Percentiles rank a stretch among this genome's conserved stretches.
Evolutionary conservation across 1,139 yeast genomes (phyloP).

Genomic region (Hemisphaericaspora subhashii): DNA sequence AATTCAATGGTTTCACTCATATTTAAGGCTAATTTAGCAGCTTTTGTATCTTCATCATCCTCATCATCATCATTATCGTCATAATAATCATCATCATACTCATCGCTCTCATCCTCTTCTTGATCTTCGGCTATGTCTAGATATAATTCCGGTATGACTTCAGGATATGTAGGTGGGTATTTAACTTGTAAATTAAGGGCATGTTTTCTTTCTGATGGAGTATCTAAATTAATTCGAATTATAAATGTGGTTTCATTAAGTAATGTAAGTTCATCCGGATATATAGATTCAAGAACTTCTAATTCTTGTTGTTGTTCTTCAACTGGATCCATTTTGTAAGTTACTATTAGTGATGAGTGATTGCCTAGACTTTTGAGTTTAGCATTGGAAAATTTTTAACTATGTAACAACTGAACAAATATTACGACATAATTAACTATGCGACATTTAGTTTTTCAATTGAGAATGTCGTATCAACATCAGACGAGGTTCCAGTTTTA

Average conservation of each 20-base stretch:
- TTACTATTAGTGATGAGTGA: background rate
- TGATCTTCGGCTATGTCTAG: conserved; percentile 39
- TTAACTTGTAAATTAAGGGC: conserved; percentile 54
- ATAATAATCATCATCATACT: conserved; percentile 11
- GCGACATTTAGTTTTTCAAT: no score
- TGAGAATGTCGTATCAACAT: no score
- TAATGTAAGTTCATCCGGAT: conserved; percentile 77
- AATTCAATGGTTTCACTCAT: conserved; percentile 59
- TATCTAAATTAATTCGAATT: conserved; percentile 55
- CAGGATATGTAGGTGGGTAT: conserved; percentile 74
- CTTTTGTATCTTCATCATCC: conserved; percentile 14
- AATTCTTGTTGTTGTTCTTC: conserved; percentile 82
- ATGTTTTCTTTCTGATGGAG: conserved; percentile 55
- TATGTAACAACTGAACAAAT: no score
- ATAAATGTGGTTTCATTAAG: conserved; percentile 46
- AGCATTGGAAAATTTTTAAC: conserved; percentile 3
- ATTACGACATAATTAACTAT: no score
- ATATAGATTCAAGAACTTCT: conserved; percentile 83
- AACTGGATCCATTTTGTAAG: conserved; percentile 54
- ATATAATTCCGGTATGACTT: conserved; percentile 57
- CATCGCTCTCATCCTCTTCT: conserved; percentile 36
- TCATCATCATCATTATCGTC: conserved; percentile 48
- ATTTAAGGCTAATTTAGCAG: conserved; percentile 20
- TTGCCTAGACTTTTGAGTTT: no score
- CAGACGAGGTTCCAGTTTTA: no score